Percentiles rank a stretch among this genome's conserved stretches.
These are phyloP conservation scores for Spizellomyces sp. DNA, from an alignment of 192 early-diverging fungal species.

Conservation along the genomic window DNA sequence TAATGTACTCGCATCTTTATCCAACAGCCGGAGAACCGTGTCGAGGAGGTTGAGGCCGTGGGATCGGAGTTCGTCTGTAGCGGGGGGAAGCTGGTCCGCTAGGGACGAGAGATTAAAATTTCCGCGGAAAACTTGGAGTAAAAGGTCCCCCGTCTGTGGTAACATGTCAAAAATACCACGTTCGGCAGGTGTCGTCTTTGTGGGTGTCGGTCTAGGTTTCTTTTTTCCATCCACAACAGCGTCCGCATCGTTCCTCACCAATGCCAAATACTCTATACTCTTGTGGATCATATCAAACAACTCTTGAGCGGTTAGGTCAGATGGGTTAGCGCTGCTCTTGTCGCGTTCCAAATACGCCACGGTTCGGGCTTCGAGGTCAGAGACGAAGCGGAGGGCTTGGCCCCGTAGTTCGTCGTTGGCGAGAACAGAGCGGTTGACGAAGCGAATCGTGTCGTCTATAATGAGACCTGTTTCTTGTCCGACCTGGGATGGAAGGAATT, in stretches of 20 bases:
- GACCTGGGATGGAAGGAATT: background rate
- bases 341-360: background rate
- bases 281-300: background rate
- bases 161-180: background rate
- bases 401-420: background rate
- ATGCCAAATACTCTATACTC: background rate
- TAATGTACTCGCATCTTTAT: background rate
- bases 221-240: background rate
- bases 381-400: background rate
- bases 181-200: background rate
- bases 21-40: background rate
- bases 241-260: background rate
- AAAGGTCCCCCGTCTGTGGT: constrained; percentile 1
- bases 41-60: background rate
- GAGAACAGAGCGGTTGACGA: background rate
- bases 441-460: background rate
- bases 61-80: background rate
- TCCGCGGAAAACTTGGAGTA: background rate
- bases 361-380: background rate
- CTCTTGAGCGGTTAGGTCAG: background rate
- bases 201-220: background rate
- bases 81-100: background rate
- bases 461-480: background rate
- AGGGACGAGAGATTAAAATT: background rate
- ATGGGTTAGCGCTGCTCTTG: background rate